phyloP scores from a whole-genome alignment of 768 basidiomycete species.

The Tulasnella sp. region DNA sequence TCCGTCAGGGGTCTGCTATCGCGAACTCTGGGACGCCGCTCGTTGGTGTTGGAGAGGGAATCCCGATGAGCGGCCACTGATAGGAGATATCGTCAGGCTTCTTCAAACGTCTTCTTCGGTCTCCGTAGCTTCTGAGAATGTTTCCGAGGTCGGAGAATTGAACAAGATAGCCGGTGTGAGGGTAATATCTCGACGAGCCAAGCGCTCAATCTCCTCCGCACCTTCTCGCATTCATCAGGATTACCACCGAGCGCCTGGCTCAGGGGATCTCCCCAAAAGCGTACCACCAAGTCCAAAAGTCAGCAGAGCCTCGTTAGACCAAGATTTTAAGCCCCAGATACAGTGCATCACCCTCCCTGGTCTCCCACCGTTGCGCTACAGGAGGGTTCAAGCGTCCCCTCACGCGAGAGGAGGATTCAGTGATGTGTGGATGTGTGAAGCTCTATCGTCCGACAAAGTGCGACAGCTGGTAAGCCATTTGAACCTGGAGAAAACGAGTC shows the following conservation, averaged over 20 bases:
- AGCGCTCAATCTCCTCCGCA: too few species aligned
- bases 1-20: neutral
- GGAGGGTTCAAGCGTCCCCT: neutral
- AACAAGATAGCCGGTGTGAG: too few species aligned
- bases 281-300: too few species aligned
- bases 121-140: neutral
- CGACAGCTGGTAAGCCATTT: neutral
- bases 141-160: neutral
- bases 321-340: neutral
- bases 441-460: neutral
- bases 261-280: too few species aligned
- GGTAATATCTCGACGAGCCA: too few species aligned
- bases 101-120: neutral
- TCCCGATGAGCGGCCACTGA: neutral
- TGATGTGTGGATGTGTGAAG: conserved; percentile 4
- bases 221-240: neutral
- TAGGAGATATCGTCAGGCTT: neutral
- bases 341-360: neutral
- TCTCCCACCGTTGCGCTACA: neutral
- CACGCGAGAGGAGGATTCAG: conserved; percentile 12
- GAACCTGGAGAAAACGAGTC: too few species aligned
- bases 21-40: neutral
- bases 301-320: neutral
- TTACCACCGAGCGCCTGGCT: neutral
- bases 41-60: neutral